A percentile compares a stretch with the other conserved stretches of the same genome.
phyloP scores from a whole-genome alignment of 176 grass and related monocot species.

The Oryza officinalis region DNA sequence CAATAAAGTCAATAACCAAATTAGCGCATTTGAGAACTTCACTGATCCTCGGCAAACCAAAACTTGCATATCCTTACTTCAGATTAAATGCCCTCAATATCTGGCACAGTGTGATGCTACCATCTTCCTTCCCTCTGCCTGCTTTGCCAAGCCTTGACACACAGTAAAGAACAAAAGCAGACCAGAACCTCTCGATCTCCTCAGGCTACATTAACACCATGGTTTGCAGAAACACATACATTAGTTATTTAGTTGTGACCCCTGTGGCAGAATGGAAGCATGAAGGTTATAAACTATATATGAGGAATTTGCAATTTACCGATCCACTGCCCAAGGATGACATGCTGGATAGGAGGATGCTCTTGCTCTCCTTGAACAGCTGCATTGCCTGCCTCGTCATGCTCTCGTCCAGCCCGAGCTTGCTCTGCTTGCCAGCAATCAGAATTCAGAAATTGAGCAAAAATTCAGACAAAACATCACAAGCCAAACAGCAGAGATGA shows the following conservation, averaged over 20 bases:
- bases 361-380: conserved; percentile 71
- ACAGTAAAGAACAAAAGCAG: conserved; percentile 79
- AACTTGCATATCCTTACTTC: conserved; percentile 49
- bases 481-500: background rate
- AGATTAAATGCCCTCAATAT: conserved; percentile 82
- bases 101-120: conserved; percentile 61
- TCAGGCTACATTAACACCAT: conserved; percentile 55
- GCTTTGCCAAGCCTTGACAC: conserved; percentile 73
- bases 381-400: conserved; percentile 65
- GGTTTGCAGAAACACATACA: conserved; percentile 15
- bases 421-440: conserved; percentile 56
- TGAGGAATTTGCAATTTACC: conserved; percentile 37
- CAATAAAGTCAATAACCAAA: conserved; percentile 24
- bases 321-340: conserved; percentile 75
- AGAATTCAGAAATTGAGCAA: background rate
- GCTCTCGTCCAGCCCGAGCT: conserved; percentile 68
- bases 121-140: conserved; percentile 52
- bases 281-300: background rate
- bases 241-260: background rate
- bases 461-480: background rate
- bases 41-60: background rate
- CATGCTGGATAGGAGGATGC: conserved; percentile 63
- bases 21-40: background rate
- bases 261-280: background rate
- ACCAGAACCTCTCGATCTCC: conserved; percentile 85